phyloP scores from a whole-genome alignment of 225 moss, liverwort and hornwort genomes.

The Rhytidiadelphus loreus region DNA sequence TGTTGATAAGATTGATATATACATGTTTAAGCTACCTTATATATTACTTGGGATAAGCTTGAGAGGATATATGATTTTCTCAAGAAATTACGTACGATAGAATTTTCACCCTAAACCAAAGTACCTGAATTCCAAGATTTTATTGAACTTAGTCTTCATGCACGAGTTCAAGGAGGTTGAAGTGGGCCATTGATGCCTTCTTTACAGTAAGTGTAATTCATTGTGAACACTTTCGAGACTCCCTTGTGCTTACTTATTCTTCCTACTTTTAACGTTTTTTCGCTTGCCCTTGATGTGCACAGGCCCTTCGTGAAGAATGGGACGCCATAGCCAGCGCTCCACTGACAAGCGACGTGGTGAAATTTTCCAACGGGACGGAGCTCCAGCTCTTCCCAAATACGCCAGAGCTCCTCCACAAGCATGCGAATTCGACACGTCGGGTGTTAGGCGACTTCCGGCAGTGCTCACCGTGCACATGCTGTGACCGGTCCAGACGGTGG shows the following conservation, averaged over 20 bases:
- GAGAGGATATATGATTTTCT: not conserved
- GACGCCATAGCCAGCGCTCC: slow-evolving; percentile 1
- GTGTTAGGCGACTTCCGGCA: slow-evolving; percentile 24
- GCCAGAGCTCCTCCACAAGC: slow-evolving; percentile 2
- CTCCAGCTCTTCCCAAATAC: slow-evolving; percentile 4
- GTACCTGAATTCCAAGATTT: not conserved
- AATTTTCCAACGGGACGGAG: slow-evolving; percentile 4
- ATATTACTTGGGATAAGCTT: not conserved
- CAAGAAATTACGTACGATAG: not conserved
- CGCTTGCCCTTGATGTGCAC: not conserved
- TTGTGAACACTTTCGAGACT: not conserved
- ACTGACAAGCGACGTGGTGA: slow-evolving; percentile 8
- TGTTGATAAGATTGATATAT: not conserved
- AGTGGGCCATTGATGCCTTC: not conserved
- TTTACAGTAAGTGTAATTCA: not conserved
- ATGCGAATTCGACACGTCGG: slow-evolving; percentile 1
- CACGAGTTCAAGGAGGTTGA: not conserved
- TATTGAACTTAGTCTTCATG: not conserved
- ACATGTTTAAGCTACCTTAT: not conserved
- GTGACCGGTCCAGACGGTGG: slow-evolving; percentile 15
- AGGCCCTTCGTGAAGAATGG: slow-evolving; percentile 1
- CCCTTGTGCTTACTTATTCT: not conserved
- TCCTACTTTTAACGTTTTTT: not conserved
- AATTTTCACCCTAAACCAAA: not conserved
- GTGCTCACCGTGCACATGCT: slow-evolving; percentile 39